A percentile compares a stretch with the other conserved stretches of the same genome.
phyloP scores from a whole-genome alignment of 2,329 filamentous ascomycete genomes.

The Sclerotinia spermophila region DNA sequence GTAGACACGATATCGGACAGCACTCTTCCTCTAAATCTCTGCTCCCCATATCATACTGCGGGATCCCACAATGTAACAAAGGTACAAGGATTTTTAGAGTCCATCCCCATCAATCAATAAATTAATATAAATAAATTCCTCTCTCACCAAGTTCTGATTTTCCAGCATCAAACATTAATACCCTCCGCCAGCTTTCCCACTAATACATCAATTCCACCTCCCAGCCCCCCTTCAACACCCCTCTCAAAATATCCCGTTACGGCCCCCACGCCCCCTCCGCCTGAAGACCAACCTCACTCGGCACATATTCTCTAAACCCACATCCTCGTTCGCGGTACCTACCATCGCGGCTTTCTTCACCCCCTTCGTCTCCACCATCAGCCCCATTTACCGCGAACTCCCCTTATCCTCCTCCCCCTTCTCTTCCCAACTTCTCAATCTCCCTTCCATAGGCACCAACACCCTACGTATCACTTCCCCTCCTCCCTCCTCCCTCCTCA shows the following conservation, averaged over 20 bases:
- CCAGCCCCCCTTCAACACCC: neutral
- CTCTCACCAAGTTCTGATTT: neutral
- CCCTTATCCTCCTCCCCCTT: constrained; percentile 28
- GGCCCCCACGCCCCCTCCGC: constrained; percentile 53
- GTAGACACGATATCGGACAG: neutral
- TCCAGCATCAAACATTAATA: neutral
- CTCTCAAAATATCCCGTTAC: constrained; percentile 49
- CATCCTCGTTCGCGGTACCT: constrained; percentile 53
- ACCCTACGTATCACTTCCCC: constrained; percentile 45
- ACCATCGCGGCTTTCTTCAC: constrained; percentile 51
- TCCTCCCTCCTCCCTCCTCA: too few species aligned
- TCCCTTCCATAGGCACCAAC: constrained; percentile 46
- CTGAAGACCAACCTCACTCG: constrained; percentile 58
- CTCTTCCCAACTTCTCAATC: constrained; percentile 36
- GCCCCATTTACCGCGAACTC: constrained; percentile 11
- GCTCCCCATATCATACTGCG: neutral
- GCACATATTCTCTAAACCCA: constrained; percentile 56
- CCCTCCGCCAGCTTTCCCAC: too few species aligned
- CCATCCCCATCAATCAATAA: neutral
- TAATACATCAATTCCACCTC: neutral
- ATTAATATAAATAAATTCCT: neutral
- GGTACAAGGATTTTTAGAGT: neutral
- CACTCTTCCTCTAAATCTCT: neutral
- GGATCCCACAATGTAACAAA: neutral
- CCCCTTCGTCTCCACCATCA: constrained; percentile 39